Percentiles rank a stretch among this genome's conserved stretches.
Evolutionary conservation across 805 yeast species (phyloP).

Genomic region (Blastobotrys peoriensis): DNA sequence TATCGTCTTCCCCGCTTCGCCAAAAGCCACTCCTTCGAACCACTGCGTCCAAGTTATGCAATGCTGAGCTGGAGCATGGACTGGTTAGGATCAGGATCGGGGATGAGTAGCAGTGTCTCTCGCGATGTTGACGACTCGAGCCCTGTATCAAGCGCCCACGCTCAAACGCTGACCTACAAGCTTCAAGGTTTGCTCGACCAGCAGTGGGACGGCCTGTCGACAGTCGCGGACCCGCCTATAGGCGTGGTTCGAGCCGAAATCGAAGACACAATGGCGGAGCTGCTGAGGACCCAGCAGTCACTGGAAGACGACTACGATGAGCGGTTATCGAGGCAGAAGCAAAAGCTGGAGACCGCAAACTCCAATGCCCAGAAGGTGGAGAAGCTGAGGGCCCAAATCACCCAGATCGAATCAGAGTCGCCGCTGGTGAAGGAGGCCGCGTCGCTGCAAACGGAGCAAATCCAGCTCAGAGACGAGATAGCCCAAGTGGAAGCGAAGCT

Average conservation of each 20-base stretch:
- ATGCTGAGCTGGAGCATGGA: no score
- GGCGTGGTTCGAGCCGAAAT: slow-evolving; percentile 15
- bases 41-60: no score
- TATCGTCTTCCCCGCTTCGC: no score
- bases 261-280: slow-evolving; percentile 12
- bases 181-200: slow-evolving; percentile 16
- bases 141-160: no score
- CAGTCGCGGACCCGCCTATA: slow-evolving; percentile 10
- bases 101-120: no score
- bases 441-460: slow-evolving; percentile 10
- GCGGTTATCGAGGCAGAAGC: slow-evolving; percentile 3
- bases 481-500: slow-evolving; percentile 14
- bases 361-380: slow-evolving; percentile 3
- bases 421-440: slow-evolving; percentile 8
- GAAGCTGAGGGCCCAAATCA: slow-evolving; percentile 2
- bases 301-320: slow-evolving; percentile 10
- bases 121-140: no score
- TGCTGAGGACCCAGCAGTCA: slow-evolving; percentile 10
- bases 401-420: not conserved
- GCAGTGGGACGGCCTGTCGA: slow-evolving; percentile 19
- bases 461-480: slow-evolving; percentile 16
- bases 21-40: no score
- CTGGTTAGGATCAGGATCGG: no score
- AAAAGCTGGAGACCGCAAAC: slow-evolving; percentile 8
- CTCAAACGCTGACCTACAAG: slow-evolving; percentile 5